These are phyloP conservation scores for Nigrospora oryzae DNA, from an alignment of 2,329 filamentous ascomycete genomes.

Conservation along the genomic window DNA sequence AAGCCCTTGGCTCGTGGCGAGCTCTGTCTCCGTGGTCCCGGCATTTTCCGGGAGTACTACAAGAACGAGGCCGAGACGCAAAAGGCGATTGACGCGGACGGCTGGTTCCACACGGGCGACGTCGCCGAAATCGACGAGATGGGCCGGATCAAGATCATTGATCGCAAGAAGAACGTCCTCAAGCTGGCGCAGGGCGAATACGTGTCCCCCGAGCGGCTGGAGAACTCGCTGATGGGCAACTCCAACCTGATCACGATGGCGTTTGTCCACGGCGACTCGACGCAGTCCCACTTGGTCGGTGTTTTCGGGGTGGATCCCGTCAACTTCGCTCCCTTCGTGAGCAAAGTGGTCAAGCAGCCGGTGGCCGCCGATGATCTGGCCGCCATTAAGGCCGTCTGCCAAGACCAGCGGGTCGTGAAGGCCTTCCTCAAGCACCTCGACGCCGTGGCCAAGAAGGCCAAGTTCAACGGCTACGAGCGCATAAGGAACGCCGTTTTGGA, in stretches of 20 bases:
- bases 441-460: slow-evolving; percentile 68
- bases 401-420: slow-evolving; percentile 61
- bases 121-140: slow-evolving; percentile 77
- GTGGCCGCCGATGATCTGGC: slow-evolving; percentile 57
- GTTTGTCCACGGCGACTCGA: slow-evolving; percentile 84
- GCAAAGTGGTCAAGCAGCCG: slow-evolving; percentile 62
- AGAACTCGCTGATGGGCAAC: slow-evolving; percentile 86
- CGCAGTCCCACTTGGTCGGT: slow-evolving; percentile 73
- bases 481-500: slow-evolving; percentile 67
- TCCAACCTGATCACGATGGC: slow-evolving; percentile 69
- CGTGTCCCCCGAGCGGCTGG: slow-evolving; percentile 92
- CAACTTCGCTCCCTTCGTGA: slow-evolving; percentile 72
- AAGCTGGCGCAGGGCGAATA: slow-evolving; percentile 98
- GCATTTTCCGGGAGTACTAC: slow-evolving; percentile 79
- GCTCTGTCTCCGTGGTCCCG: slow-evolving; percentile 72
- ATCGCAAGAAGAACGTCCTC: slow-evolving; percentile 98
- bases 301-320: slow-evolving; percentile 85
- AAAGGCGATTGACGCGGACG: slow-evolving; percentile 75
- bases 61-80: slow-evolving; percentile 82
- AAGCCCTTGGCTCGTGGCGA: slow-evolving; percentile 87
- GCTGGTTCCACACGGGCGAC: slow-evolving; percentile 96
- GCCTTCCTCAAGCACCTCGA: slow-evolving; percentile 75
- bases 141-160: slow-evolving; percentile 87
- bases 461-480: slow-evolving; percentile 87
- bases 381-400: slow-evolving; percentile 58